phyloP scores from a whole-genome alignment of 148 eudicot species.

The Cornus florida region DNA sequence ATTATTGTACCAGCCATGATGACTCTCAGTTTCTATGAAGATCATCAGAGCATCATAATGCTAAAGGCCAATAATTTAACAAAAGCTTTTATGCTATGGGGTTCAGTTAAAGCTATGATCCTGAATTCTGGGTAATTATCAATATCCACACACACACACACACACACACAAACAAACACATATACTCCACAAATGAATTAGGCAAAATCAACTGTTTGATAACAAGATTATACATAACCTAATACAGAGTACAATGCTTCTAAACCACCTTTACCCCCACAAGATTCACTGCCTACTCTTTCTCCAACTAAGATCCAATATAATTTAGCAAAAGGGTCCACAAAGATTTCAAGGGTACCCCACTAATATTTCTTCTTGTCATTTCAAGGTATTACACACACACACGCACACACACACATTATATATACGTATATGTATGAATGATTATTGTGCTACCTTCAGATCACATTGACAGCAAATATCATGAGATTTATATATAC shows the following conservation, averaged over 20 bases:
- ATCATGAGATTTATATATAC: neutral
- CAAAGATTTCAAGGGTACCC: conserved; percentile 12
- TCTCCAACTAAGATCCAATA: conserved; percentile 11
- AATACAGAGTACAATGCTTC: neutral
- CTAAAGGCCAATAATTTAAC: too few relatives aligned
- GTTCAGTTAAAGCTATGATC: neutral
- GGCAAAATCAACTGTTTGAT: neutral
- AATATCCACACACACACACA: neutral
- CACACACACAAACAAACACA: neutral
- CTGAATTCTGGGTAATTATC: neutral
- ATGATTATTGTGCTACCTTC: too few relatives aligned
- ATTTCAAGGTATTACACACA: neutral
- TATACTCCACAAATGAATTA: neutral
- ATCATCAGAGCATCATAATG: neutral
- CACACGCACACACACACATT: too few relatives aligned
- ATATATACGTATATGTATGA: too few relatives aligned
- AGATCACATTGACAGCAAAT: too few relatives aligned
- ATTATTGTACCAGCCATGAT: too few relatives aligned
- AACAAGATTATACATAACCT: neutral
- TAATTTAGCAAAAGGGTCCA: conserved; percentile 6
- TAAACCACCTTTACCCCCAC: conserved; percentile 9
- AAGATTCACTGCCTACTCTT: conserved; percentile 11
- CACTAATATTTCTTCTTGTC: neutral
- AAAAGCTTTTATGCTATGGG: neutral
- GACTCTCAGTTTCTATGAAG: too few relatives aligned